These are phyloP conservation scores for Trichoderma sp. DNA, from an alignment of 2,329 filamentous ascomycete genomes.

Conservation along the genomic window DNA sequence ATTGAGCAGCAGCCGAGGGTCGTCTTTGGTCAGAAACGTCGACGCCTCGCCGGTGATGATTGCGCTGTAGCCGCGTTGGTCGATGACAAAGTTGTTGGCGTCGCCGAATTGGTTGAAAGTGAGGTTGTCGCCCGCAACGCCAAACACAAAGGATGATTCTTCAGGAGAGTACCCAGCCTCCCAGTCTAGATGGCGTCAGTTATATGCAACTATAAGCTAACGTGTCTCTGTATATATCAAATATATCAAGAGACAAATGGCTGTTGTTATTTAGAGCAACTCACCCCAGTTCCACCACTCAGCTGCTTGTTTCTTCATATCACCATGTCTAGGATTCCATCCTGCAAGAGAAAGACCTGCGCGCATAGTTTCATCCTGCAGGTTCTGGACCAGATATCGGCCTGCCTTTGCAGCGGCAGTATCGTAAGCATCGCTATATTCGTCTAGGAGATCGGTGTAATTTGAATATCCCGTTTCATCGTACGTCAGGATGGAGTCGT, in stretches of 20 bases:
- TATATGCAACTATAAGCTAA: neutral
- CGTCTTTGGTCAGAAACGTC: constrained; percentile 58
- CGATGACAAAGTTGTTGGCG: constrained; percentile 61
- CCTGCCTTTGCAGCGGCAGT: constrained; percentile 56
- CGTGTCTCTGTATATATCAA: neutral
- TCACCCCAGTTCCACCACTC: constrained; percentile 58
- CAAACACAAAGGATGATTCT: constrained; percentile 56
- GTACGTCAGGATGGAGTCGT: constrained; percentile 60
- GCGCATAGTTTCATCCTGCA: constrained; percentile 63
- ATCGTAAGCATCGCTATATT: constrained; percentile 50
- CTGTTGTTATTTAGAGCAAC: neutral
- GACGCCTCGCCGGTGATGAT: constrained; percentile 59
- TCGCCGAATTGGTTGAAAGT: constrained; percentile 65
- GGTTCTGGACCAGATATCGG: constrained; percentile 56
- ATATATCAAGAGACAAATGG: neutral
- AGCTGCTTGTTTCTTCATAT: constrained; percentile 58
- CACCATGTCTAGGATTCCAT: constrained; percentile 58
- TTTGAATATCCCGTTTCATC: constrained; percentile 58
- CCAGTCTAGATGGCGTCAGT: constrained; percentile 44
- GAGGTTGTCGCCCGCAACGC: constrained; percentile 58
- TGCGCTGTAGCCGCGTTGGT: constrained; percentile 62
- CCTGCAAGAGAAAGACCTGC: constrained; percentile 60
- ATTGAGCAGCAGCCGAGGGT: constrained; percentile 58
- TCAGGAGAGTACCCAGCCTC: constrained; percentile 61
- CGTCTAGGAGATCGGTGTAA: constrained; percentile 52